Percentiles rank a stretch among this genome's conserved stretches.
Evolutionary conservation across 176 grass and related monocot genomes (phyloP).

Genomic region (Oryza glumipatula): DNA sequence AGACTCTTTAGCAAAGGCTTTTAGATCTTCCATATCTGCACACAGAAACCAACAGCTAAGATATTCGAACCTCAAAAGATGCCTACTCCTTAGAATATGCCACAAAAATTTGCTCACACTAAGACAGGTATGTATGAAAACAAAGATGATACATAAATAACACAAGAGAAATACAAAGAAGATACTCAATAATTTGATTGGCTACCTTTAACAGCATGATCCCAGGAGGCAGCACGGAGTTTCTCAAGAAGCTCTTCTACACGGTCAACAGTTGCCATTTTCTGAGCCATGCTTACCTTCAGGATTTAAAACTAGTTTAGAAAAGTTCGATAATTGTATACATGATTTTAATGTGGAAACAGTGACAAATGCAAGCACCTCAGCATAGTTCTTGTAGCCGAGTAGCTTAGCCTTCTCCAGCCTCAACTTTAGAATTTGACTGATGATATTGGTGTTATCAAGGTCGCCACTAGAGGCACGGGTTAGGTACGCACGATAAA

Average conservation of each 20-base stretch:
- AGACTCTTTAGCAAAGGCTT: conserved; percentile 62
- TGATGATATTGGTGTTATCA: conserved; percentile 85
- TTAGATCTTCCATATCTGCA: conserved; percentile 91
- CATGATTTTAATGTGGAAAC: not conserved
- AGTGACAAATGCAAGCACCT: conserved; percentile 43
- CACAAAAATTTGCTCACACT: not conserved
- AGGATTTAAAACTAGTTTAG: conserved; percentile 33
- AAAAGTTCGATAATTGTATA: not conserved
- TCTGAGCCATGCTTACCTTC: conserved; percentile 86
- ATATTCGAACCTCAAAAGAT: conserved; percentile 16
- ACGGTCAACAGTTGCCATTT: conserved; percentile 90
- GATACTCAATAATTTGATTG: not conserved
- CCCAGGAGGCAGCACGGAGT: conserved; percentile 91
- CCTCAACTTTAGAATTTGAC: conserved; percentile 80
- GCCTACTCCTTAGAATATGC: not conserved
- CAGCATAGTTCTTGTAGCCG: conserved; percentile 93
- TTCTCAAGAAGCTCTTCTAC: conserved; percentile 97
- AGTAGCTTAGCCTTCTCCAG: conserved; percentile 92
- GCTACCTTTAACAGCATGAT: conserved; percentile 84
- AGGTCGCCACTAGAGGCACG: conserved; percentile 88
- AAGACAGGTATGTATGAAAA: not conserved
- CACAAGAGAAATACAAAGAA: not conserved
- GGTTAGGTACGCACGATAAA: conserved; percentile 77
- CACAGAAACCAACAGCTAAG: conserved; percentile 31
- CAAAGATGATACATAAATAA: not conserved